Base-by-base conservation (phyloP, 768 basidiomycete genomes). In the Serendipita sp. region DNA sequence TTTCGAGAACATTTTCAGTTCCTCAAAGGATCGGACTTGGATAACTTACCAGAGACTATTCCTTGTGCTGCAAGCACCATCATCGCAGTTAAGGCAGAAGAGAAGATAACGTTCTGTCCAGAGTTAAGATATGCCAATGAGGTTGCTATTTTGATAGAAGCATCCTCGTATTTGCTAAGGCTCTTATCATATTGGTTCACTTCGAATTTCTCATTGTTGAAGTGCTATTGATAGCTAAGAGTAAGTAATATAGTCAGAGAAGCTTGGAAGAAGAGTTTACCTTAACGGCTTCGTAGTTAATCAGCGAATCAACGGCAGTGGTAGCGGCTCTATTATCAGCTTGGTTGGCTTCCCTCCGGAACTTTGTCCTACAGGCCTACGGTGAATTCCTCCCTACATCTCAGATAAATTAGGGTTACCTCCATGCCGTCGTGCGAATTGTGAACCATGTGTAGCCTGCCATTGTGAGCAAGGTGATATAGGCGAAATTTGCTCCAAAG, bases 231-330 rank as follows among this genome's bases (percentile, higher is more conserved):
- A 13, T 50, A 66, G 66, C 31, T 4, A 27, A 23, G n/a, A 60
- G 33, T 60, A 33, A 60, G 27, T 36, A 27, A 4, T 10, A 60
- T 10, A 23, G 16, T 23, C 1, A 11, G 23, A 36, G 27, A 18
- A 62, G 50, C 33, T n/a, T 27, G 31, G 4, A 13, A 40, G 13
- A 40, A 5, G 3, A 15, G 46, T 74, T 34, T 66, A 93, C 94
- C 81, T 98, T 99, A 70, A 99, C 96, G 2, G 96, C 96, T 72
- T 99, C 96, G 70, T 91, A 98, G 71, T 99, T 99, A 72, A 99
- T 95, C 48, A 99, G 76, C 0, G 94, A 91, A 71, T 99, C 96
- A 2, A 98, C 91, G 2, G 91, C 90, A 1, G 88, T 82, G 0
- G 91, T 89, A 0, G 95, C 96, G 16, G 95, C 94, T 71, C 88